phyloP scores from a whole-genome alignment of 2,329 filamentous ascomycete species.

The Ophiocordyceps australis region DNA sequence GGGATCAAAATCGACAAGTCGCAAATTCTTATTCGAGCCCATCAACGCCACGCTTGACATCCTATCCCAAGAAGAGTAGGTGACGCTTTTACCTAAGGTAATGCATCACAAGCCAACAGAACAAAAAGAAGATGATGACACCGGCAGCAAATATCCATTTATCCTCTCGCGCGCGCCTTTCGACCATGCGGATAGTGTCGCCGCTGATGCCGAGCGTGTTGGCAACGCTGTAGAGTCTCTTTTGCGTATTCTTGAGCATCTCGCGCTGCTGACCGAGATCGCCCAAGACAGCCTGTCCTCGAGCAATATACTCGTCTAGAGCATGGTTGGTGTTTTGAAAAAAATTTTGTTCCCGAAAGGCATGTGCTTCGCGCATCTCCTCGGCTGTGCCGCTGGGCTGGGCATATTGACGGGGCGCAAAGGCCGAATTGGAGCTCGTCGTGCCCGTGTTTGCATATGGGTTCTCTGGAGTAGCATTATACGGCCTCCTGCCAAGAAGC shows the following conservation, averaged over 20 bases:
- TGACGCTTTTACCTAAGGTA: constrained; percentile 53
- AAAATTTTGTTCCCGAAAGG: constrained; percentile 78
- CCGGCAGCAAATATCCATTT: constrained; percentile 96
- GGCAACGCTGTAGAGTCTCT: constrained; percentile 75
- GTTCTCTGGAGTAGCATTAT: constrained; percentile 71
- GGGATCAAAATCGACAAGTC: too few species aligned
- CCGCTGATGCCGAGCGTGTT: constrained; percentile 88
- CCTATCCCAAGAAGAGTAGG: too few species aligned
- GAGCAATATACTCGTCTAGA: constrained; percentile 83
- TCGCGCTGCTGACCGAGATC: constrained; percentile 82
- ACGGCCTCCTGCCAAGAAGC: constrained; percentile 69
- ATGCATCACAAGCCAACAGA: constrained; percentile 83
- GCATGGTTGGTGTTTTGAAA: constrained; percentile 66
- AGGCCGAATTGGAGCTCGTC: constrained; percentile 14
- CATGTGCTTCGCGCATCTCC: constrained; percentile 59
- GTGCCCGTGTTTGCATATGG: constrained; percentile 52
- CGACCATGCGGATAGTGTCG: constrained; percentile 94
- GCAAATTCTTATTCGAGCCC: constrained; percentile 1
- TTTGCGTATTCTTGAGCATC: constrained; percentile 88
- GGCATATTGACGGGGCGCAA: constrained; percentile 23
- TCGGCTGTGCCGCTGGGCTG: constrained; percentile 28
- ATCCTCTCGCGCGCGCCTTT: constrained; percentile 78
- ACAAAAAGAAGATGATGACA: constrained; percentile 70
- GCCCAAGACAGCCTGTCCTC: constrained; percentile 75
- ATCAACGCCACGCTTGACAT: constrained; percentile 5